phyloP scores from a whole-genome alignment of 352 stramenopile species.

The Phytophthora ramorum region DNA sequence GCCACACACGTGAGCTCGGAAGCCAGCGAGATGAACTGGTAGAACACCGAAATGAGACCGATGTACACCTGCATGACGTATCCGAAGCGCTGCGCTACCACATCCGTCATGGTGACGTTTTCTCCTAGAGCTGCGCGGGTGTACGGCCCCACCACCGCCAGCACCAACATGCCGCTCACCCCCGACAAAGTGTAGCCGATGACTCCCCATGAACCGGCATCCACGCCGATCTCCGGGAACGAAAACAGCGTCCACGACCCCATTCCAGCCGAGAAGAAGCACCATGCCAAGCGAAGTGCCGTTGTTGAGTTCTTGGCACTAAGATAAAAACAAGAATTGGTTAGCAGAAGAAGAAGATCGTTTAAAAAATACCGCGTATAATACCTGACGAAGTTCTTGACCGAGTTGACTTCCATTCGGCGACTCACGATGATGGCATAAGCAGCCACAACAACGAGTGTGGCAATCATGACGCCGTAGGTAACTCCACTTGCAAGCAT shows the following conservation, averaged over 20 bases:
- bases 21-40: constrained; percentile 79
- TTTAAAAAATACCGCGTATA: background rate
- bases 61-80: constrained; percentile 67
- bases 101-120: constrained; percentile 72
- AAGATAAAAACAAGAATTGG: background rate
- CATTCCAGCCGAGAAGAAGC: constrained; percentile 76
- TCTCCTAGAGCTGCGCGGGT: constrained; percentile 57
- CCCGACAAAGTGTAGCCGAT: constrained; percentile 74
- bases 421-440: constrained; percentile 78
- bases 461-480: constrained; percentile 69
- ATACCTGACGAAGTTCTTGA: constrained; percentile 75
- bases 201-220: constrained; percentile 69
- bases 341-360: background rate
- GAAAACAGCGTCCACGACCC: constrained; percentile 74
- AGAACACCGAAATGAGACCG: constrained; percentile 62
- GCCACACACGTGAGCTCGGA: constrained; percentile 71
- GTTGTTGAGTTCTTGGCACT: constrained; percentile 69
- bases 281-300: constrained; percentile 60
- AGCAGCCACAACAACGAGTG: constrained; percentile 60
- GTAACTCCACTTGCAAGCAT: constrained; percentile 62
- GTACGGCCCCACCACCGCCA: constrained; percentile 57
- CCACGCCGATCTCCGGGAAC: constrained; percentile 71
- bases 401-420: constrained; percentile 55
- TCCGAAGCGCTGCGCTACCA: constrained; percentile 61
- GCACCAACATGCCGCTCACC: constrained; percentile 50